phyloP scores from a whole-genome alignment of 169 alveolate genomes.

The Theileria equi region DNA sequence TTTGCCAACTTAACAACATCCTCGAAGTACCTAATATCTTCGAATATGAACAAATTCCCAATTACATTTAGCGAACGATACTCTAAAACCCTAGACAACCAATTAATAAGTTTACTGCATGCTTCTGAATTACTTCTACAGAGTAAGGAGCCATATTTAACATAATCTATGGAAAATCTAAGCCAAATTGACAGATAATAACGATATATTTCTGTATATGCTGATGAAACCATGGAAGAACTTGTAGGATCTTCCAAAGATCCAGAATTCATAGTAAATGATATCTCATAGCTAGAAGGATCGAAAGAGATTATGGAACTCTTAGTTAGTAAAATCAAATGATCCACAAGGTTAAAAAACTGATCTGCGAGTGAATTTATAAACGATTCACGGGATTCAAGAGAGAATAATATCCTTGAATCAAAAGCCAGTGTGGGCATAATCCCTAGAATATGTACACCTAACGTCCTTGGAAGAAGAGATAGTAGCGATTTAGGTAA shows the following conservation, averaged over 20 bases:
- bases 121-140: background rate
- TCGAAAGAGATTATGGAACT: too few relatives aligned
- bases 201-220: background rate
- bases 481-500: constrained; percentile 33
- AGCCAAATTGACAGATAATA: background rate
- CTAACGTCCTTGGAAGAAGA: constrained; percentile 29
- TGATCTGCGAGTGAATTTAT: constrained; percentile 25
- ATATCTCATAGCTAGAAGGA: too few relatives aligned
- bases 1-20: background rate
- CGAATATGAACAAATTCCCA: background rate
- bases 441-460: constrained; percentile 24
- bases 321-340: too few relatives aligned
- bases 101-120: background rate
- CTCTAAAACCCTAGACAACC: background rate
- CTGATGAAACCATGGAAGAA: background rate
- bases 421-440: constrained; percentile 45
- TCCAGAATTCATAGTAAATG: too few relatives aligned
- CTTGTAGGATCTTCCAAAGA: too few relatives aligned
- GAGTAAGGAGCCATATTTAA: background rate
- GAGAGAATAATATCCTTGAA: constrained; percentile 23
- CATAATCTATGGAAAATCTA: background rate
- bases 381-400: constrained; percentile 13
- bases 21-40: background rate
- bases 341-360: background rate
- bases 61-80: background rate